Base-by-base conservation (phyloP, 371 early-diverging fungal species). In the Apophysomyces elegans region DNA sequence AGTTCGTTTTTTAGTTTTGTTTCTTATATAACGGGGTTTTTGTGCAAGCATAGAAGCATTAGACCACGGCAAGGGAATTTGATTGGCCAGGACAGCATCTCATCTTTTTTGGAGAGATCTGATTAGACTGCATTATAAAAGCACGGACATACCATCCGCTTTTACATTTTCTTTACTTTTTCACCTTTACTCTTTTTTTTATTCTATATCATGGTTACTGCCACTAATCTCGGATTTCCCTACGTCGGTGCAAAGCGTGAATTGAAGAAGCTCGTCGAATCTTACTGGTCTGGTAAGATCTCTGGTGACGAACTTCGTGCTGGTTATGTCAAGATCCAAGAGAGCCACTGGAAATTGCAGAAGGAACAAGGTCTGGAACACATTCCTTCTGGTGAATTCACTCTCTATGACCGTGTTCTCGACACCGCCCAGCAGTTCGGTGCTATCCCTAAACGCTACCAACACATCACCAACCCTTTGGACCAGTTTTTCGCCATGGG, bases 401-500 rank as follows among this genome's bases (percentile, higher is more conserved):
- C 98, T 45, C 86, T 95, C 76, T 98, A 96, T 73, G 98, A 98
- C 79, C 97, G 96, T 68, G 92, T 97, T 62, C 87, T 97, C 35
- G 96, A 97, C 79, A 88, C 91, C 66, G 85, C 92, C 37, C 86
- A 87, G 72, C 85, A 92, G 58, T 90, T 92, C 63, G 89, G 90
- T 74, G 86, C 88, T 58, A 88, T 92, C 37, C 95, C 95, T 47
- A 79, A 82, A 61, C 89, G 91, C 57, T 95, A 94, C 79, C 85
- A 84, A 62, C 80, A 86, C 70, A 78, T 89, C 63, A 71, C 74
- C 63, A 74, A 74, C 46, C 84, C 79, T 58, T 85, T 94, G 58
- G 91, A 94, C 75, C 89, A 89, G 44, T 98, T 95, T 90, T 97
- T 97, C 82, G 98, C 98, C 76, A 96, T 97, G 93, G 96, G 91